Conservation (phyloP, 75 land plant species). For the Chamaecyparis obtusa region DNA sequence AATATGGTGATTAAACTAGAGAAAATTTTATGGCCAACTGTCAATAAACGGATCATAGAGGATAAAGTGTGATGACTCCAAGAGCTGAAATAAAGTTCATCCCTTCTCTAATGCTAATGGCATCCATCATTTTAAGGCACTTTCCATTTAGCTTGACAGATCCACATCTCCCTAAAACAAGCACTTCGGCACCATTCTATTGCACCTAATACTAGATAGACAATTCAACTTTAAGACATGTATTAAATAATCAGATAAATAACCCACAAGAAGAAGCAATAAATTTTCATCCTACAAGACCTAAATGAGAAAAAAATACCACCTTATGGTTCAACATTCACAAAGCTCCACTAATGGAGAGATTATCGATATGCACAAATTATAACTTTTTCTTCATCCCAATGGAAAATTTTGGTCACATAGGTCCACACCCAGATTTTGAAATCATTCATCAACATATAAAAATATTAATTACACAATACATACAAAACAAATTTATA, state of each 20-base stretch:
- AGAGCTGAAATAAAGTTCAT: slow-evolving; percentile 60
- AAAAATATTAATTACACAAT: neutral
- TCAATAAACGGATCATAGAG: slow-evolving; percentile 11
- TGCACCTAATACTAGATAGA: neutral
- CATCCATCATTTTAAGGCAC: slow-evolving; percentile 7
- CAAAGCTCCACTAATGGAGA: slow-evolving; percentile 30
- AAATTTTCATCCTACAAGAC: neutral
- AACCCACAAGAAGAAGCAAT: neutral
- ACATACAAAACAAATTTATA: neutral
- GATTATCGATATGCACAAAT: slow-evolving; percentile 46
- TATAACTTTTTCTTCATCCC: slow-evolving; percentile 47
- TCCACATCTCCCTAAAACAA: slow-evolving; percentile 59
- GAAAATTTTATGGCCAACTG: neutral
- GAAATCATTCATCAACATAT: slow-evolving; percentile 9
- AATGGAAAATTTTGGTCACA: slow-evolving; percentile 38
- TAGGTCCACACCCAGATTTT: slow-evolving; percentile 42
- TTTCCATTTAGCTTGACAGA: slow-evolving; percentile 60
- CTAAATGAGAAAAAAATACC: slow-evolving; percentile 20
- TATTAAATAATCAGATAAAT: neutral
- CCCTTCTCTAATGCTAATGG: slow-evolving; percentile 43
- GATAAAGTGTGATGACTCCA: slow-evolving; percentile 71
- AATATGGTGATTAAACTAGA: neutral
- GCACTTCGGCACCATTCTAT: slow-evolving; percentile 33
- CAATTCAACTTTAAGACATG: neutral
- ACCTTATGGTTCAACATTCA: slow-evolving; percentile 50